Evolutionary conservation across 495 filamentous ascomycete species (phyloP), one percentile per base, ranked within the genome.

Genomic region (Penicillium longicatenatum): DNA sequence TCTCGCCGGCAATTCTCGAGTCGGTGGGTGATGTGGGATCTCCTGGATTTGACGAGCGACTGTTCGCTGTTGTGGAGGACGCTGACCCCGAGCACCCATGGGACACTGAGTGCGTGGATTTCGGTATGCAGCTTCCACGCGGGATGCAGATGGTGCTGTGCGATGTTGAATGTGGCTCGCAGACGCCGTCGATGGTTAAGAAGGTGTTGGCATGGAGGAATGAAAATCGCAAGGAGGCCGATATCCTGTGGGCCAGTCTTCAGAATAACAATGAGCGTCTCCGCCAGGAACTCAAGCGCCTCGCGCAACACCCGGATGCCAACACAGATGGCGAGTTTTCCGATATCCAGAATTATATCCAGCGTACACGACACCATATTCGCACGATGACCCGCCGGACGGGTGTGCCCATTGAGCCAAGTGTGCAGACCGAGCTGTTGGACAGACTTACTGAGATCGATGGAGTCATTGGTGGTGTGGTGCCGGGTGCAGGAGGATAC

Each of bases 181-280:
- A 93, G 68, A 96, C 93, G 12, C 92, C 93, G 0, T 86, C 91
- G 6, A 96, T 98, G 93, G 94, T 96, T 22, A 95, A 90, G 78
- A 83, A 89, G 67, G 89, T 98, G 16, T 78, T 97, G 4, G 80
- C 80, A 44, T 98, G 94, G 94, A 80, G 88, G 58, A 86, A 86
- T 41, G 71, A 81, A 41, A 86, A 93, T 31, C 75, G 77, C 12
- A 74, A 79, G n/a, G 86, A 82, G 20, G 89, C 93, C 11, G 82
- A 84, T 54, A 61, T 67, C 53, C 71, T 93, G 6, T 97, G 92
- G 90, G 76, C 79, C 41, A 77, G 79, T 24, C 68, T 98, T 49
- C 91, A 97, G 70, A 69, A 64, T 16, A 78, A 82, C 46, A 97
- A 97, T 72, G 87, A 90, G 57, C 80, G 71, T 21, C 77, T 98